These are phyloP conservation scores for Golubevia pallescens DNA, from an alignment of 1,284 basidiomycete species.

Conservation along the genomic window DNA sequence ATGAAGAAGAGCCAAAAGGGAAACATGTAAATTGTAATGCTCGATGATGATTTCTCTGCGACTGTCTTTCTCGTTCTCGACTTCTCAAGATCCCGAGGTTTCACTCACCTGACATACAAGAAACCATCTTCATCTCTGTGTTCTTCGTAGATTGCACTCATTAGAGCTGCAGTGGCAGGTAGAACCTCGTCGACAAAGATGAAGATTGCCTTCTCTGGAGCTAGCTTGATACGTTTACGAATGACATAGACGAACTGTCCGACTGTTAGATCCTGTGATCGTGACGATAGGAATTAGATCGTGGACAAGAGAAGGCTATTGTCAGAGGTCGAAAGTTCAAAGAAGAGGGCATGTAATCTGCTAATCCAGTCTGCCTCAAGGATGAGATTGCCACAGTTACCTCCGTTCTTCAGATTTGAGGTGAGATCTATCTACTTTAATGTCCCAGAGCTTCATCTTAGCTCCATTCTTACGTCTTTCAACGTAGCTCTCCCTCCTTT, in stretches of 20 bases:
- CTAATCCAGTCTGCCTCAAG: too few relatives aligned
- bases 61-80: too few relatives aligned
- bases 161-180: slow-evolving; percentile 94
- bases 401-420: too few relatives aligned
- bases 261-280: slow-evolving; percentile 86
- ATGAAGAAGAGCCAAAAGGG: background rate
- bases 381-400: too few relatives aligned
- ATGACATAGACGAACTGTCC: slow-evolving; percentile 99
- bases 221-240: slow-evolving; percentile 99
- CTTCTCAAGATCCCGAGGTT: too few relatives aligned
- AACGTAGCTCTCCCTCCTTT: too few relatives aligned
- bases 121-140: slow-evolving; percentile 70
- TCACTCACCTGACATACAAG: slow-evolving; percentile 32
- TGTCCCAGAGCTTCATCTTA: too few relatives aligned
- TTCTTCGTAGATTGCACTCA: slow-evolving; percentile 99
- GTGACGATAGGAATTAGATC: too few relatives aligned
- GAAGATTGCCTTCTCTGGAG: slow-evolving; percentile 99
- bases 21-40: background rate
- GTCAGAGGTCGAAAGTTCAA: background rate
- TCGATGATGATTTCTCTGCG: background rate
- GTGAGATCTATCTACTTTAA: too few relatives aligned
- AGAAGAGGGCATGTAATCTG: slow-evolving; percentile 6
- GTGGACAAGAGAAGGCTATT: slow-evolving; percentile 14
- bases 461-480: background rate
- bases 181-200: slow-evolving; percentile 99